A percentile compares a stretch with the other conserved stretches of the same genome.
These are phyloP conservation scores for Mallotus japonicus DNA, from an alignment of 441 rosid species.

Conservation along the genomic window DNA sequence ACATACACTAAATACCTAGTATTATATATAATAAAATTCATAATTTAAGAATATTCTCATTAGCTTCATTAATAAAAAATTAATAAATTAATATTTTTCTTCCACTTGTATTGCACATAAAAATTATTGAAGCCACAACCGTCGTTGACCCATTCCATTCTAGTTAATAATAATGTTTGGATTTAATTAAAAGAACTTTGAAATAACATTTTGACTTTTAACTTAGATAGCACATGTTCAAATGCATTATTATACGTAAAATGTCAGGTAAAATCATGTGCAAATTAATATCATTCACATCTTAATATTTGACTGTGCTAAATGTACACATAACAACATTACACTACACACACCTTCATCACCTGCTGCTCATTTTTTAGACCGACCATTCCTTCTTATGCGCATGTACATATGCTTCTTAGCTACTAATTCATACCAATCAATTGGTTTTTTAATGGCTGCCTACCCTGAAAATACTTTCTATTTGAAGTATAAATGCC, in stretches of 20 bases:
- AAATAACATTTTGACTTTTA: neutral
- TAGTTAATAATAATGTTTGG: no score
- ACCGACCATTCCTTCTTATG: neutral
- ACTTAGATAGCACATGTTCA: slow-evolving; percentile 2
- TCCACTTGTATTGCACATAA: neutral
- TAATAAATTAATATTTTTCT: no score
- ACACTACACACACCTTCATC: neutral
- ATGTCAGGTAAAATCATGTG: slow-evolving; percentile 15
- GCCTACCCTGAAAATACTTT: neutral
- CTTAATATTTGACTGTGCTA: neutral
- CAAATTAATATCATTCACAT: neutral
- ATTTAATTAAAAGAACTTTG: neutral
- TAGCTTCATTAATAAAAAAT: no score
- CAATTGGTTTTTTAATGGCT: neutral
- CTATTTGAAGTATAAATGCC: slow-evolving; percentile 4
- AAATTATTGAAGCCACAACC: neutral
- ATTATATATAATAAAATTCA: no score
- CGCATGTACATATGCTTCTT: neutral
- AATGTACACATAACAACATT: neutral
- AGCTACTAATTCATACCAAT: no score
- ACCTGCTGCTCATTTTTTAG: neutral
- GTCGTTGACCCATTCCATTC: neutral
- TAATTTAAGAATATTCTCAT: no score
- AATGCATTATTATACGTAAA: neutral
- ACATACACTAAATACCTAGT: no score